These are phyloP conservation scores for Pichia manshurica DNA, from an alignment of 805 yeast species.

Conservation along the genomic window DNA sequence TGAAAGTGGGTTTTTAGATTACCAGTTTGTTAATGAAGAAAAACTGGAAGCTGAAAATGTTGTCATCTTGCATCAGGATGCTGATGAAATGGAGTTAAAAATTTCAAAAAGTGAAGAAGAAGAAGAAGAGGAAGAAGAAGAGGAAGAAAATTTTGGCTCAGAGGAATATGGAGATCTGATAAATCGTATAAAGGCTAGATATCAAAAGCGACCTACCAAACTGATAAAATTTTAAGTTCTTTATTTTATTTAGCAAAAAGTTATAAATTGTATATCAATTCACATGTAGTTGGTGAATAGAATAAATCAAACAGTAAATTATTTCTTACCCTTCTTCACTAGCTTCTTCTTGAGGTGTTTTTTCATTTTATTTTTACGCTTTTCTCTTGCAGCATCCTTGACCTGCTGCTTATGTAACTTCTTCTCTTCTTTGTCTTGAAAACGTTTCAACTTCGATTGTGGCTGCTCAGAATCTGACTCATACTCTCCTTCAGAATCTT, in stretches of 20 bases:
- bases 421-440: constrained; percentile 73
- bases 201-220: not conserved
- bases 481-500: constrained; percentile 17
- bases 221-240: not conserved
- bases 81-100: too few relatives aligned
- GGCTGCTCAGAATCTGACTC: constrained; percentile 22
- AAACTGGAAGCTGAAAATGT: not conserved
- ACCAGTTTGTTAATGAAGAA: constrained; percentile 5
- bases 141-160: not conserved
- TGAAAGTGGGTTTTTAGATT: constrained; percentile 6
- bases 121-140: not conserved
- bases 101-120: not conserved
- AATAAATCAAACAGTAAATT: too few relatives aligned
- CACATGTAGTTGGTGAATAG: too few relatives aligned
- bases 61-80: too few relatives aligned
- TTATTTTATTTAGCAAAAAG: too few relatives aligned
- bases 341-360: constrained; percentile 77
- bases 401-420: constrained; percentile 67
- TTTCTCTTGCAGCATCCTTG: constrained; percentile 74
- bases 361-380: constrained; percentile 75
- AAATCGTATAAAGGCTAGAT: not conserved
- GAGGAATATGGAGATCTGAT: constrained; percentile 1
- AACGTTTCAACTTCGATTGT: constrained; percentile 58
- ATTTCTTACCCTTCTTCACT: constrained; percentile 41
- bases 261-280: too few relatives aligned